Base-by-base conservation (phyloP, 345 rosid species). In the Boechera retrofracta region DNA sequence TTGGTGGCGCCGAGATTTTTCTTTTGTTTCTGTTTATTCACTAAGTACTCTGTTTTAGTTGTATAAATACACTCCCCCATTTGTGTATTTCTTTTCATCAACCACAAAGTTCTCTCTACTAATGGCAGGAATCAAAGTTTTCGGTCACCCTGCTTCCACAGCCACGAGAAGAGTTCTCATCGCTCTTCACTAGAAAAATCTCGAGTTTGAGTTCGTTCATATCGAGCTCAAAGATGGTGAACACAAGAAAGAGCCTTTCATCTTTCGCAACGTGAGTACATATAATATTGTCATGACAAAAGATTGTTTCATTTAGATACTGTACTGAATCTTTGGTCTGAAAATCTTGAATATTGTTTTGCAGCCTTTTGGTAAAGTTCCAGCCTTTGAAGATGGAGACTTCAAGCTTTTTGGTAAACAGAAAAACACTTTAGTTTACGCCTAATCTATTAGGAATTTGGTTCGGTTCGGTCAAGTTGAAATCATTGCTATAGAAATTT, bases 361-460 rank as follows among this genome's bases (percentile, higher is more conserved):
- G 85, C 83, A 89, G 97, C 97, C 95, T n/a, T 93, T 88, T 51
- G 93, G 95, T 68, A 89, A 88, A 82, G 77, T 93, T 77, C 98
- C 97, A 53, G 87, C 84, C 44, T 72, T 87, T 29, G 90, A 89
- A 78, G 84, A 90, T 15, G 98, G 89, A 64, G 93, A 86, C 78
- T 69, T 90, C 60, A 83, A 83, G 82, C 87, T 93, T 58, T 86
- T 89, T 7, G 94, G 96, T 93, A 86, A 75, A 39, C 44, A 39
- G 4, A 12, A 28, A 26, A 66, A 49, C 53, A 16, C 56, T 64
- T 72, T 28, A 16, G 7, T 44, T 53, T 9, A 48, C 4, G 2
- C 35, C 3, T 21, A 15, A 12, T 16, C 44, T 35, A 36, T 36
- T 36, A 36, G 16, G 10, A 36, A 7, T 9, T 36, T 36, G 10